phyloP scores from a whole-genome alignment of 2,329 filamentous ascomycete genomes.

The Coleophoma crateriformis region DNA sequence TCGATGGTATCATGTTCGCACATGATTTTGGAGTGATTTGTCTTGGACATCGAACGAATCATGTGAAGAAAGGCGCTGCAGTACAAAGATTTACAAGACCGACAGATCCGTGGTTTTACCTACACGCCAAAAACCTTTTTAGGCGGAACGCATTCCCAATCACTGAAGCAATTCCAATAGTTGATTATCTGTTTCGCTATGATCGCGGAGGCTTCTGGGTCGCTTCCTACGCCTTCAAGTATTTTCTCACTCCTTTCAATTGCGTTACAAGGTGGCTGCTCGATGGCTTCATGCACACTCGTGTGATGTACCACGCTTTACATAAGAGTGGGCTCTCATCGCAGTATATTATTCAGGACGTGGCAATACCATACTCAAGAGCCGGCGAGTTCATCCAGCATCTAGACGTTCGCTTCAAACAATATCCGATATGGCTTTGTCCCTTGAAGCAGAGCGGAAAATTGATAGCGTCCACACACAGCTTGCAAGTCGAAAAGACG shows the following conservation, averaged over 20 bases:
- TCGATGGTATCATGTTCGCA: conserved; percentile 52
- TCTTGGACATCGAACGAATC: conserved; percentile 41
- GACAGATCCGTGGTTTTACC: conserved; percentile 59
- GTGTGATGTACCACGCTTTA: conserved; percentile 55
- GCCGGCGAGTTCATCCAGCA: conserved; percentile 44
- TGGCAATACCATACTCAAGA: conserved; percentile 47
- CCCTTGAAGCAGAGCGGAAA: conserved; percentile 33
- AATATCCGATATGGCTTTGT: conserved; percentile 46
- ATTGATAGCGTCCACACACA: conserved; percentile 11
- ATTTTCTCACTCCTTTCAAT: conserved; percentile 55
- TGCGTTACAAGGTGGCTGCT: conserved; percentile 49
- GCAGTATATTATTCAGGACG: conserved; percentile 57
- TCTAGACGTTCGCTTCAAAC: conserved; percentile 31
- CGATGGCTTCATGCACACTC: conserved; percentile 54
- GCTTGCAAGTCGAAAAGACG: conserved; percentile 9
- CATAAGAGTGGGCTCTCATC: conserved; percentile 49
- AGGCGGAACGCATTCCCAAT: conserved; percentile 11
- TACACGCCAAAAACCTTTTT: conserved; percentile 40
- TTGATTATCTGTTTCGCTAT: conserved; percentile 54
- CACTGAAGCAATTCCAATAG: conserved; percentile 37
- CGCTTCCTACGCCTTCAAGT: conserved; percentile 54
- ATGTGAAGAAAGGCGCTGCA: conserved; percentile 19
- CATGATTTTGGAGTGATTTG: conserved; percentile 43
- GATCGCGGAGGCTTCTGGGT: conserved; percentile 64
- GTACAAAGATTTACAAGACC: conserved; percentile 41